Evolutionary conservation across 768 basidiomycete species (phyloP).

Genomic region (Tylopilus rubrobrunneus): DNA sequence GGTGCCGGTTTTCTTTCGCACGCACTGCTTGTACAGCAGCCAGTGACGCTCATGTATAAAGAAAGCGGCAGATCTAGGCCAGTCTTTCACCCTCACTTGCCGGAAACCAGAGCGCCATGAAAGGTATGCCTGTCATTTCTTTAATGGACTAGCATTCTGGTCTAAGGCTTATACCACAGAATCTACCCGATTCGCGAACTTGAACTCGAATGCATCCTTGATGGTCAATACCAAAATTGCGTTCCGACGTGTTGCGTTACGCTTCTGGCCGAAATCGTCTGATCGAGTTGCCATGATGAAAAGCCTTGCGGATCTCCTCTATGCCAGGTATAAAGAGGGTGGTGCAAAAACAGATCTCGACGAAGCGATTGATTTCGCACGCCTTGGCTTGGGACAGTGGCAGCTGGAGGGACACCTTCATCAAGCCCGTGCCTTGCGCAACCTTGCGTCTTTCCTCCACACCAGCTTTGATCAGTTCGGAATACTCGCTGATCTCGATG

Average conservation of each 20-base stretch:
- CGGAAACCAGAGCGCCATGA: neutral
- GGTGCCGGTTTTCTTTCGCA: neutral
- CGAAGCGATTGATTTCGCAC: neutral
- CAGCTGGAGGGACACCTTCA: too few species aligned
- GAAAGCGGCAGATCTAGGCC: neutral
- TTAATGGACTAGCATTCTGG: neutral
- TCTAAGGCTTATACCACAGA: neutral
- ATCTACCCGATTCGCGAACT: neutral
- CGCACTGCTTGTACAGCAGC: neutral
- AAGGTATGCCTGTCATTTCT: neutral
- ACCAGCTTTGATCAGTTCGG: too few species aligned
- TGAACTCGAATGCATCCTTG: too few species aligned
- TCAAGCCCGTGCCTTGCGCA: too few species aligned
- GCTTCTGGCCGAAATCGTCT: neutral
- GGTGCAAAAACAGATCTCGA: neutral
- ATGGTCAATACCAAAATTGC: neutral
- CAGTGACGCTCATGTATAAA: neutral
- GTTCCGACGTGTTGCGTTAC: neutral
- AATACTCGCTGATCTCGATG: too few species aligned
- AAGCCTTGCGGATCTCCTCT: neutral
- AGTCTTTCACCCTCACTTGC: neutral
- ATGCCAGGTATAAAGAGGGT: neutral
- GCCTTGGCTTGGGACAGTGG: too few species aligned
- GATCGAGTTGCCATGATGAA: neutral
- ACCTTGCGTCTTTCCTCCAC: too few species aligned